Conservation (phyloP, 1,284 basidiomycete genomes). For the Ceratorhiza oryzae-sativae region DNA sequence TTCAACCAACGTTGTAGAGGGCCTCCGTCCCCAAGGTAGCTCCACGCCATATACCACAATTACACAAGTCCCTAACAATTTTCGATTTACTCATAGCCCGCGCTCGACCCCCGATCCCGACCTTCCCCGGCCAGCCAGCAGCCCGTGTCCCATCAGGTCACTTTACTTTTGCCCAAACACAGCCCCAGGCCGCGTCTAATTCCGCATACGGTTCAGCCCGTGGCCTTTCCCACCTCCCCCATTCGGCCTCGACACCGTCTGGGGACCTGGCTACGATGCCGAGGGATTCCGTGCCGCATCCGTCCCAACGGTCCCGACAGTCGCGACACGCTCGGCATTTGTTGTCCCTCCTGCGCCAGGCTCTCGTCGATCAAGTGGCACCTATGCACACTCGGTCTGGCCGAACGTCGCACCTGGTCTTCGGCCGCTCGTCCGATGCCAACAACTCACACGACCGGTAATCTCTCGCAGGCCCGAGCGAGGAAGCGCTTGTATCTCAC, state of each 20-base stretch:
- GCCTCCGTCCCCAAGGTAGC: slow-evolving; percentile 31
- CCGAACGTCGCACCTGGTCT: not conserved
- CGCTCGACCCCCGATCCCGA: slow-evolving; percentile 31
- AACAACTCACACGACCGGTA: slow-evolving; percentile 4
- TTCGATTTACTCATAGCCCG: not conserved
- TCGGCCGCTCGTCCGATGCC: slow-evolving; percentile 8
- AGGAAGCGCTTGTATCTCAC: slow-evolving; percentile 36
- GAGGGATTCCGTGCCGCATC: slow-evolving; percentile 24
- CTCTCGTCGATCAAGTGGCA: not conserved
- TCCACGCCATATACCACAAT: not conserved
- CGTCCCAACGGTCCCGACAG: slow-evolving; percentile 25
- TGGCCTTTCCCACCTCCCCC: slow-evolving; percentile 27
- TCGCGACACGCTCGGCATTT: slow-evolving; percentile 24
- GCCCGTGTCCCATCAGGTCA: slow-evolving; percentile 29
- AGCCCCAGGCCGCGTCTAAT: not conserved
- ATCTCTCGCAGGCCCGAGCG: slow-evolving; percentile 5
- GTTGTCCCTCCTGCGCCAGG: slow-evolving; percentile 11
- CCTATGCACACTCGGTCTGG: not conserved
- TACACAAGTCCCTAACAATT: not conserved
- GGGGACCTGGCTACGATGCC: slow-evolving; percentile 26
- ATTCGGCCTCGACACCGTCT: slow-evolving; percentile 6
- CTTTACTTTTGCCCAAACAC: slow-evolving; percentile 3
- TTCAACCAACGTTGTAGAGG: slow-evolving; percentile 6
- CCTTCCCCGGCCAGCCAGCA: slow-evolving; percentile 23
- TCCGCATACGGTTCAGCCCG: slow-evolving; percentile 1